Evolutionary conservation across 164 flowering plant genomes (phyloP), one percentile per base, ranked within the genome.

Genomic region (Pachysandra terminalis): DNA sequence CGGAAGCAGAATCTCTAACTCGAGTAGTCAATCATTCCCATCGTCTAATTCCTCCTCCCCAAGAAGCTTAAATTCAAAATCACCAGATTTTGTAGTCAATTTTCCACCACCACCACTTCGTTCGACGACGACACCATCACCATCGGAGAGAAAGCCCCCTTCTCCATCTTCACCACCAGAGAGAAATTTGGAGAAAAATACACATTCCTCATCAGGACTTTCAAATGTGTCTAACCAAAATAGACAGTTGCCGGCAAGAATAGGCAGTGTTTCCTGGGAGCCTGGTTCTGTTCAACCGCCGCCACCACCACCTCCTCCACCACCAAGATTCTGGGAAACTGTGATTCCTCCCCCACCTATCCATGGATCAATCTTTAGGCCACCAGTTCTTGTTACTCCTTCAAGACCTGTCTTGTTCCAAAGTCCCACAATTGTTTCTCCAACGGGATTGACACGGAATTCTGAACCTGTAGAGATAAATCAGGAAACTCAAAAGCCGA

Each of bases 401-500:
- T 67, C 82, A 0, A 86, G 79, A 72, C 78, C 85, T 19, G 75
- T 82, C 25, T 77, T 64, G 59, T 49, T 80, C 25, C 84, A 77
- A 35, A 83, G 70, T 56, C 72, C 78, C 13, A 27, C 75, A 19
- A 64, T 58, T 35, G 59, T 79, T 62, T 80, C 87, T 53, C 85
- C 87, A 25, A 66, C 64, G 9, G 82, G 78, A 58, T 61, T 80
- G 71, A 61, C 80, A 13, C 67, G 74, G n/a, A 76, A 74, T 48
- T 64, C 76, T 9, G 79, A 59, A 0, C 17, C 64, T 51, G 28
- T 51, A 25, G 86, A 83, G 71, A 73, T 52, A 54, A 74, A 51
- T 60, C 87, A 85, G 48, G 87, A 83, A 45, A 78, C 84, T 17
- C 82, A 85, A 0, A 89, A 84, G 55, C 94, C 90, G n/a, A 95